Percentiles rank a stretch among this genome's conserved stretches.
phyloP scores from a whole-genome alignment of 2,329 filamentous ascomycete genomes.

The Colletotrichum sp. region DNA sequence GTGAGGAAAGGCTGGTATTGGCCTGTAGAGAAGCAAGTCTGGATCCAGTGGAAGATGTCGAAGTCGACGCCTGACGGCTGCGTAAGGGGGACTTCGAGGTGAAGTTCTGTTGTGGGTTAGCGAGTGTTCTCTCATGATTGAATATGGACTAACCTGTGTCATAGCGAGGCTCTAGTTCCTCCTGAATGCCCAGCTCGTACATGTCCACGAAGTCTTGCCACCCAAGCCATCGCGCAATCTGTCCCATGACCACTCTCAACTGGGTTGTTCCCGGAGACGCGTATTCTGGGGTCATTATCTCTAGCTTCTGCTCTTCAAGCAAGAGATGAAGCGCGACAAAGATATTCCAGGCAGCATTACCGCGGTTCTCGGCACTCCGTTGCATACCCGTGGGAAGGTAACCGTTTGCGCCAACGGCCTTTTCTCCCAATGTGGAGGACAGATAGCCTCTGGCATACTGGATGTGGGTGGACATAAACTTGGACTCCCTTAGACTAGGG shows the following conservation, averaged over 20 bases:
- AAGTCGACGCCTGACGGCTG: conserved; percentile 36
- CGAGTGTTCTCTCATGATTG: background rate
- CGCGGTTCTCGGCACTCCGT: conserved; percentile 60
- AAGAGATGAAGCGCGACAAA: conserved; percentile 83
- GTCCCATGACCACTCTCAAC: conserved; percentile 77
- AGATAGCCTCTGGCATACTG: conserved; percentile 70
- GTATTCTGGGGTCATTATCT: conserved; percentile 58
- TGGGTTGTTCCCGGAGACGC: conserved; percentile 49
- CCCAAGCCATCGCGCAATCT: conserved; percentile 82
- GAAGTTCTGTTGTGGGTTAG: conserved; percentile 31
- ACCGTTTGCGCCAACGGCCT: conserved; percentile 57
- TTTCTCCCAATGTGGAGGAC: conserved; percentile 60
- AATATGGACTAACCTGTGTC: conserved; percentile 41
- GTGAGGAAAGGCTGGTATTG: conserved; percentile 44
- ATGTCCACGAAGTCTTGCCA: conserved; percentile 61
- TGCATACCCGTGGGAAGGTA: conserved; percentile 68
- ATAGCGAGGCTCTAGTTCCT: conserved; percentile 44
- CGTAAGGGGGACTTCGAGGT: conserved; percentile 26
- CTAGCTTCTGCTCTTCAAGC: conserved; percentile 88
- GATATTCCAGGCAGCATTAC: conserved; percentile 68
- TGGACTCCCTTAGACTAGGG: conserved; percentile 28
- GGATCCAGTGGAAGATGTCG: conserved; percentile 58
- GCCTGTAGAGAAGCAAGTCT: conserved; percentile 47
- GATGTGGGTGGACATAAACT: conserved; percentile 58
- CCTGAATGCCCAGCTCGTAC: conserved; percentile 60